These are phyloP conservation scores for Polytolypa hystricis DNA, from an alignment of 2,329 filamentous ascomycete species.

Conservation along the genomic window DNA sequence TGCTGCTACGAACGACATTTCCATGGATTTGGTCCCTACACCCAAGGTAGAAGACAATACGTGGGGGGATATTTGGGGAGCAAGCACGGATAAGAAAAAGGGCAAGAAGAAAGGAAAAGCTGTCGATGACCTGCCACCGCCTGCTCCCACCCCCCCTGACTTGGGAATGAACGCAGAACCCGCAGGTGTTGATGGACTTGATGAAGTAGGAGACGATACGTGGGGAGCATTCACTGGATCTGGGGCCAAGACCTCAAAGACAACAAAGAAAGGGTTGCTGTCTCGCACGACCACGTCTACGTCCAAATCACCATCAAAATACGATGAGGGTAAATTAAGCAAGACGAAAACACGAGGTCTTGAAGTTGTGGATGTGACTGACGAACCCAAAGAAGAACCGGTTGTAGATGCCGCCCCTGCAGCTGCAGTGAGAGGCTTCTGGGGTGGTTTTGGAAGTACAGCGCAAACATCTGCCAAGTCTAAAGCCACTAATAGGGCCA, in stretches of 20 bases:
- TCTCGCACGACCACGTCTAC: conserved; percentile 13
- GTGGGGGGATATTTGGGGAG: conserved; percentile 24
- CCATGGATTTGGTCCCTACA: conserved; percentile 9
- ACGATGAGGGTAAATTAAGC: conserved; percentile 19
- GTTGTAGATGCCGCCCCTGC: conserved; percentile 24
- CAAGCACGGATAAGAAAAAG: conserved; percentile 37
- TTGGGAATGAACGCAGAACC: conserved; percentile 33
- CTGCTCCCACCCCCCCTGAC: conserved; percentile 37
- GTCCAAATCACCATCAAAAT: conserved; percentile 14
- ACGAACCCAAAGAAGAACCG: conserved; percentile 24
- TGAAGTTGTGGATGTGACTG: conserved; percentile 15
- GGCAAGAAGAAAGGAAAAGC: conserved; percentile 37
- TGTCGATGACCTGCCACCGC: conserved; percentile 34
- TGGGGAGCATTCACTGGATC: conserved; percentile 27
- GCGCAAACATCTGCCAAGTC: conserved; percentile 34
- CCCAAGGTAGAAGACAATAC: conserved; percentile 15
- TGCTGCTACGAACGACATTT: conserved; percentile 19
- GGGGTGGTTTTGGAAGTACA: conserved; percentile 32
- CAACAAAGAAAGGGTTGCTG: conserved; percentile 34
- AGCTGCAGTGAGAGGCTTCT: conserved; percentile 30
- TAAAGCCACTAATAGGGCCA: conserved; percentile 32
- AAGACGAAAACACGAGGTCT: conserved; percentile 21
- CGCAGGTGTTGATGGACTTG: conserved; percentile 18
- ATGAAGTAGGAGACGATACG: conserved; percentile 23
- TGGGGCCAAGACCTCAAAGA: conserved; percentile 29